phyloP scores from a whole-genome alignment of 2,329 filamentous ascomycete species.

The Diaporthe eres region DNA sequence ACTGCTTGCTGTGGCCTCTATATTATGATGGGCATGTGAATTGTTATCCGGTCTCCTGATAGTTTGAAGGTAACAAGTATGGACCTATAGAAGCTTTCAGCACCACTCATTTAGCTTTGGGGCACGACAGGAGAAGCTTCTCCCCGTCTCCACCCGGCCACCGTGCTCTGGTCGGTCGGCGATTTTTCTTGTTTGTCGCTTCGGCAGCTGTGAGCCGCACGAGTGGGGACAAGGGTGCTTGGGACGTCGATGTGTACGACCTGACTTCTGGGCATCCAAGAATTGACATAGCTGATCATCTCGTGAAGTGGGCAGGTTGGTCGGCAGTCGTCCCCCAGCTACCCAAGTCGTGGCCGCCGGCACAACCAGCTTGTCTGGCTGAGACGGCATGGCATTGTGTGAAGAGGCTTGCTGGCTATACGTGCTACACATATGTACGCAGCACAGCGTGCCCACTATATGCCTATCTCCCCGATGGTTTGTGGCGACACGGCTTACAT shows the following conservation, averaged over 20 bases:
- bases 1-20: not conserved
- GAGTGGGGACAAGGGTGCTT: not conserved
- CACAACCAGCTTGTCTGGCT: not conserved
- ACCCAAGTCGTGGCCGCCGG: not conserved
- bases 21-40: not conserved
- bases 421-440: not conserved
- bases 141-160: not conserved
- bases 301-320: not conserved
- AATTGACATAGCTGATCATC: not conserved
- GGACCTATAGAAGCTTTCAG: not conserved
- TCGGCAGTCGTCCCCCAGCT: not conserved
- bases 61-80: not conserved
- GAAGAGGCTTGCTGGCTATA: not conserved
- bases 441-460: not conserved
- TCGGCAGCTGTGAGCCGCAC: not conserved
- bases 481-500: not conserved
- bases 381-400: not conserved
- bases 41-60: not conserved
- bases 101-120: slow-evolving; percentile 18
- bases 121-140: slow-evolving; percentile 15
- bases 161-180: not conserved
- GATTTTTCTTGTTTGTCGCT: not conserved
- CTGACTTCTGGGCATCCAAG: not conserved
- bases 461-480: not conserved
- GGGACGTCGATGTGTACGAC: not conserved